A percentile compares a stretch with the other conserved stretches of the same genome.
Conservation (phyloP, 1,284 basidiomycete species). For the Ceratobasidium sp. region DNA sequence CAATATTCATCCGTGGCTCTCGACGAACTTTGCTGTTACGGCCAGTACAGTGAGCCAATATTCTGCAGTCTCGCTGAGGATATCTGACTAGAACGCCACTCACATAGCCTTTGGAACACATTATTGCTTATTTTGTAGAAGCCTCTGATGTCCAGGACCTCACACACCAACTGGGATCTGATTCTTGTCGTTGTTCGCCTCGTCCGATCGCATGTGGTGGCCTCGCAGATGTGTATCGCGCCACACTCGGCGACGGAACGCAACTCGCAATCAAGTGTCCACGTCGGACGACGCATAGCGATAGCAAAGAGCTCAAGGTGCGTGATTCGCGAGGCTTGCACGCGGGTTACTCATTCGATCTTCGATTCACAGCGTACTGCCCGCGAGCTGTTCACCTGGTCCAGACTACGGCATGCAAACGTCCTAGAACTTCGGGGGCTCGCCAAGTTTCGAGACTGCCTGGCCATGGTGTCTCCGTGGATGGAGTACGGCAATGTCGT, state of each 20-base stretch:
- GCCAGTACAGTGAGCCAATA: background rate
- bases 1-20: background rate
- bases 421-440: constrained; percentile 2
- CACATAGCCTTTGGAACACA: constrained; percentile 12
- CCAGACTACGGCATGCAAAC: constrained; percentile 1
- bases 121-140: constrained; percentile 9
- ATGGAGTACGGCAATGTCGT: constrained; percentile 12
- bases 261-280: constrained; percentile 11
- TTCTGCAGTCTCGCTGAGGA: background rate
- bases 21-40: constrained; percentile 2
- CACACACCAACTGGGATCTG: background rate
- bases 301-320: constrained; percentile 20
- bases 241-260: background rate
- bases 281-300: background rate
- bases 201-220: background rate
- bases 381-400: constrained; percentile 19
- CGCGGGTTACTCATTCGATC: background rate
- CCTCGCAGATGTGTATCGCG: constrained; percentile 10
- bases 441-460: background rate
- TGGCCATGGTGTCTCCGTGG: constrained; percentile 24
- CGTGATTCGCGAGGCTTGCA: background rate
- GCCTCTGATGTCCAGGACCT: background rate
- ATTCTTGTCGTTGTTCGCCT: background rate
- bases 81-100: background rate
- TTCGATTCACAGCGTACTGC: background rate